Conservation (phyloP, 495 filamentous ascomycete species). For the Neurospora sp. region DNA sequence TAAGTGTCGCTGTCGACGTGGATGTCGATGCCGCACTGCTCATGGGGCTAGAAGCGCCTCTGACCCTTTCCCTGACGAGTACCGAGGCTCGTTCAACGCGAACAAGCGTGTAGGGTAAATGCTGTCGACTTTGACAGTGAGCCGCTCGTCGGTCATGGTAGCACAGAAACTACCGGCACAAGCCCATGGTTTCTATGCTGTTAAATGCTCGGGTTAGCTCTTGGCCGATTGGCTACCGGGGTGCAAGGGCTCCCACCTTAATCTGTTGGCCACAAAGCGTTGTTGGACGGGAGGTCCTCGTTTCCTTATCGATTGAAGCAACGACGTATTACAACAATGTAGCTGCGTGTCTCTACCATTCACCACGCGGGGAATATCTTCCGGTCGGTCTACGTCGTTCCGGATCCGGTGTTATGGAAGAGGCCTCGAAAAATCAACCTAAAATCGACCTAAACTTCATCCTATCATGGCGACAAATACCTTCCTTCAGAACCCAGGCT, state of each 20-base stretch:
- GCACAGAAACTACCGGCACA: not conserved
- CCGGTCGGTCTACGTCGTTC: not conserved
- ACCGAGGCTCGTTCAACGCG: not conserved
- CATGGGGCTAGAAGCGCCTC: not conserved
- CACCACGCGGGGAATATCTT: not conserved
- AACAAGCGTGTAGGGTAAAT: not conserved
- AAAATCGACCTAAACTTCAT: not conserved
- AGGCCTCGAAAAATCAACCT: not conserved
- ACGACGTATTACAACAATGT: not conserved
- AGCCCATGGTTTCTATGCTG: not conserved
- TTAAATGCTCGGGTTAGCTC: not conserved
- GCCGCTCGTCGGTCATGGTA: not conserved
- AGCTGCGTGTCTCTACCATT: not conserved
- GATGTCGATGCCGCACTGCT: not conserved
- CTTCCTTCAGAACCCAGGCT: not conserved
- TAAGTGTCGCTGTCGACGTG: not conserved
- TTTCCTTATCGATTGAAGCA: not conserved
- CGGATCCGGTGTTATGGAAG: not conserved
- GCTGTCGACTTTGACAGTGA: not conserved
- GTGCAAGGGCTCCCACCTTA: not conserved
- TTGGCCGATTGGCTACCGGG: not conserved
- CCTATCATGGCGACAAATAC: not conserved
- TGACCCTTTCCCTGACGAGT: too few relatives aligned
- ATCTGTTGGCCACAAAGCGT: not conserved
- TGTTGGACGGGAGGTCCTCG: not conserved